Conservation (phyloP, 2,329 filamentous ascomycete genomes). For the Beauveria varroae region DNA sequence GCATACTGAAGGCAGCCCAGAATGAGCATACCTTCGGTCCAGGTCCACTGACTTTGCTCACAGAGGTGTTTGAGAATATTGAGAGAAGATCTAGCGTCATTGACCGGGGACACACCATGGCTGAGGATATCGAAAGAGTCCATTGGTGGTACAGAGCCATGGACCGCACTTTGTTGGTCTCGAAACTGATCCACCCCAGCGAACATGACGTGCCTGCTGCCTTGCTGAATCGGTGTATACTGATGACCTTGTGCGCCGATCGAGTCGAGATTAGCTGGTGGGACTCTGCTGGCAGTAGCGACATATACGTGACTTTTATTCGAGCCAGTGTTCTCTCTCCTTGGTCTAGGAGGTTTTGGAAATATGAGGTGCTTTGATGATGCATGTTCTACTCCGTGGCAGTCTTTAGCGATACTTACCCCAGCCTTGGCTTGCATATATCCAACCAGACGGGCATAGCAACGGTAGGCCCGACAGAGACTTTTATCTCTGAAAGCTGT, state of each 20-base stretch:
- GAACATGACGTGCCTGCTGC: not conserved
- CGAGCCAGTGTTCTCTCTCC: not conserved
- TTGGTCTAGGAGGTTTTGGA: constrained; percentile 32
- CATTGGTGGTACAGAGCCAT: not conserved
- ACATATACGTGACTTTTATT: not conserved
- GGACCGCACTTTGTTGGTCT: constrained; percentile 14
- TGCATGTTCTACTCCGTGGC: constrained; percentile 27
- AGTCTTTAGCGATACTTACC: constrained; percentile 29
- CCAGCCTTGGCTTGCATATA: constrained; percentile 55
- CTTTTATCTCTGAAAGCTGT: constrained; percentile 58
- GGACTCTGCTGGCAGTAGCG: not conserved
- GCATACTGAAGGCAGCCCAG: constrained; percentile 90
- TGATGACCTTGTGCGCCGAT: not conserved
- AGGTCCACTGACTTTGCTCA: constrained; percentile 73
- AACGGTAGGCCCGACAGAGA: constrained; percentile 61
- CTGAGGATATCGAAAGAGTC: not conserved
- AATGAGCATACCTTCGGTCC: constrained; percentile 88
- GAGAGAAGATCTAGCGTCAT: constrained; percentile 57
- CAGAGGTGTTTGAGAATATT: constrained; percentile 68
- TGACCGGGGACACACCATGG: constrained; percentile 31
- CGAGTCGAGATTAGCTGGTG: not conserved
- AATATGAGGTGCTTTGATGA: constrained; percentile 46
- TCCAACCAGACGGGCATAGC: constrained; percentile 63
- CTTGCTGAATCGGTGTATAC: not conserved
- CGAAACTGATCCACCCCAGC: constrained; percentile 33